Evolutionary conservation across 2,329 filamentous ascomycete species (phyloP).

Genomic region (Alternaria atra): DNA sequence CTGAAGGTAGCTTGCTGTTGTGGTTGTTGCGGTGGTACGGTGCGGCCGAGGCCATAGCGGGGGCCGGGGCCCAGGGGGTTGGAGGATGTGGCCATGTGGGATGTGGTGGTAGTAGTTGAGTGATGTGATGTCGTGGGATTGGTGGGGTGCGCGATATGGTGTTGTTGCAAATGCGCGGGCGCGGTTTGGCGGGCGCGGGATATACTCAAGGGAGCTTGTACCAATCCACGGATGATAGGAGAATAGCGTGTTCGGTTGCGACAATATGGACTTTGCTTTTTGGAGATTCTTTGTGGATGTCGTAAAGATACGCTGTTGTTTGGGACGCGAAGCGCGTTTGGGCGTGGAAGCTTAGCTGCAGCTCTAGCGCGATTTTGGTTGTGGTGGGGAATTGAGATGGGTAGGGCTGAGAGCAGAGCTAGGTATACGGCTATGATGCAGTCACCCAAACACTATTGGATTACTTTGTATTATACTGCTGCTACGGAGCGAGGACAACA

Average conservation of each 20-base stretch:
- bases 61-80: conserved; percentile 64
- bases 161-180: conserved; percentile 14
- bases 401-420: conserved; percentile 13
- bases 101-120: conserved; percentile 1
- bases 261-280: conserved; percentile 16
- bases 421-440: not conserved
- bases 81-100: conserved; percentile 61
- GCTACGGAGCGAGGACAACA: not conserved
- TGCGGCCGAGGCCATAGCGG: conserved; percentile 61
- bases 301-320: conserved; percentile 17
- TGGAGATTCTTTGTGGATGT: conserved; percentile 9
- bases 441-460: not conserved
- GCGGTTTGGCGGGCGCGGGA: not conserved
- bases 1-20: conserved; percentile 38
- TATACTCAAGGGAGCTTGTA: not conserved
- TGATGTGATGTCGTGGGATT: conserved; percentile 2
- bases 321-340: conserved; percentile 30
- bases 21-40: conserved; percentile 20
- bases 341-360: conserved; percentile 24
- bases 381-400: conserved; percentile 8
- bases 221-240: not conserved
- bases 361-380: conserved; percentile 27
- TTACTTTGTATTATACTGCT: not conserved
- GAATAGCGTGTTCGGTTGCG: conserved; percentile 4
- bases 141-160: conserved; percentile 9